Conservation (phyloP, 2,329 filamentous ascomycete species). For the Cladosporium sp. region DNA sequence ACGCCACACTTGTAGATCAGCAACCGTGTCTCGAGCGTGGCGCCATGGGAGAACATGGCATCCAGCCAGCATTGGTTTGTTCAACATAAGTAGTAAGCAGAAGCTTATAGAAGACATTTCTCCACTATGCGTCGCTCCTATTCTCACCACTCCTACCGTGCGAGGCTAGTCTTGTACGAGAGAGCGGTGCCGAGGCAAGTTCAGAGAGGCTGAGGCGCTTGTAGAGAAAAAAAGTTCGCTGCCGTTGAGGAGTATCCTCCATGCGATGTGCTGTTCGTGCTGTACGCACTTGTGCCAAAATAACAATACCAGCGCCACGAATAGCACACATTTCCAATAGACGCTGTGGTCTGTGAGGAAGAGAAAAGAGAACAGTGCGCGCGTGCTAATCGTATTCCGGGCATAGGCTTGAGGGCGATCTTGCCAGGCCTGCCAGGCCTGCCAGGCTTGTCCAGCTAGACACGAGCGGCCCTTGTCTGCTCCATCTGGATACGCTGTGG, state of each 20-base stretch:
- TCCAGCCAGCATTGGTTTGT: not conserved
- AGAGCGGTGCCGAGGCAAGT: slow-evolving; percentile 1
- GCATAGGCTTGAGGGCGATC: not conserved
- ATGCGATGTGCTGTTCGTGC: not conserved
- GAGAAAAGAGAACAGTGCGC: not conserved
- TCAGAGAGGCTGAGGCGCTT: slow-evolving; percentile 5
- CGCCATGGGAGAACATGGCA: not conserved
- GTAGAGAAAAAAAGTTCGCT: not conserved
- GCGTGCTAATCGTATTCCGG: not conserved
- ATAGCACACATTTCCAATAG: not conserved
- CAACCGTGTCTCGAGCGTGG: not conserved
- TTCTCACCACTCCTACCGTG: not conserved
- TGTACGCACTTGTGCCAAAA: not conserved
- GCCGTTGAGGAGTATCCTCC: not conserved
- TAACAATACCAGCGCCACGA: slow-evolving; percentile 4
- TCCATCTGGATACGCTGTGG: not conserved
- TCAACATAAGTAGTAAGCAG: not conserved
- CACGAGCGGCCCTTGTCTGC: not conserved
- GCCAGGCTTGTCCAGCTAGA: not conserved
- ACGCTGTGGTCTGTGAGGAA: not conserved
- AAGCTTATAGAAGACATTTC: not conserved
- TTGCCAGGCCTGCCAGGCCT: not conserved
- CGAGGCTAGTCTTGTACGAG: not conserved
- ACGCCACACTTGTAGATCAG: not conserved
- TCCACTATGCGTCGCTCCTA: not conserved